A percentile compares a stretch with the other conserved stretches of the same genome.
Conservation (phyloP, 148 eudicot genomes). For the Nepenthes mirabilis region DNA sequence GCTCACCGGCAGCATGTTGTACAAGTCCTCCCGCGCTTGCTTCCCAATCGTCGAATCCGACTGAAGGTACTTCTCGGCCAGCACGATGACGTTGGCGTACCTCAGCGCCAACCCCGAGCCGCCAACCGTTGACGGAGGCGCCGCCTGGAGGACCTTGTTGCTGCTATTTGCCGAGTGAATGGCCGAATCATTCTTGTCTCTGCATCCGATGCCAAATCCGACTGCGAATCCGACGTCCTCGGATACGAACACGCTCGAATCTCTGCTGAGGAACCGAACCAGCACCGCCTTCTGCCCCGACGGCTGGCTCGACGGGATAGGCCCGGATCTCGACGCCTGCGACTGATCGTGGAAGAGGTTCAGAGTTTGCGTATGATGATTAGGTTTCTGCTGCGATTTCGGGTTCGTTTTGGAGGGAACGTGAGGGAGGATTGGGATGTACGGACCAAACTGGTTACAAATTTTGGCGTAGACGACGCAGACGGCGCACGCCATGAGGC, state of each 20-base stretch:
- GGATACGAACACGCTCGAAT: conserved; percentile 10
- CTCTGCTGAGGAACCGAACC: conserved; percentile 47
- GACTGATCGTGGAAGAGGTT: neutral
- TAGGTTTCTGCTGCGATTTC: neutral
- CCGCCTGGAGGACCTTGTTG: conserved; percentile 45
- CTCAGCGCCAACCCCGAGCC: conserved; percentile 56
- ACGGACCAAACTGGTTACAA: conserved; percentile 42
- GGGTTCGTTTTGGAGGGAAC: conserved; percentile 4
- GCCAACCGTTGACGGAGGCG: conserved; percentile 58
- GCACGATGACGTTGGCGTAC: conserved; percentile 51
- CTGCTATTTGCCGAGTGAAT: neutral
- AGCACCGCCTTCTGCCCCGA: conserved; percentile 11
- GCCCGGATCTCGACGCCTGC: conserved; percentile 16
- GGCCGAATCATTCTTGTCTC: neutral
- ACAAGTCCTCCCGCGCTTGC: conserved; percentile 32
- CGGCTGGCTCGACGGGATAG: conserved; percentile 6
- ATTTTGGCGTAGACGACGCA: conserved; percentile 42
- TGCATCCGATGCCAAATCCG: neutral
- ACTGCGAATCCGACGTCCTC: conserved; percentile 6
- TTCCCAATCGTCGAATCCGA: conserved; percentile 16
- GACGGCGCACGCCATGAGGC: conserved; percentile 37
- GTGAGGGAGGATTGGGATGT: conserved; percentile 15
- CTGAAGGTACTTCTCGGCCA: conserved; percentile 41
- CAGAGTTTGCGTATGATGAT: neutral
- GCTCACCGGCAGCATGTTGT: conserved; percentile 52